These are phyloP conservation scores for Balakata baccata DNA, from an alignment of 345 rosid species.

Conservation along the genomic window DNA sequence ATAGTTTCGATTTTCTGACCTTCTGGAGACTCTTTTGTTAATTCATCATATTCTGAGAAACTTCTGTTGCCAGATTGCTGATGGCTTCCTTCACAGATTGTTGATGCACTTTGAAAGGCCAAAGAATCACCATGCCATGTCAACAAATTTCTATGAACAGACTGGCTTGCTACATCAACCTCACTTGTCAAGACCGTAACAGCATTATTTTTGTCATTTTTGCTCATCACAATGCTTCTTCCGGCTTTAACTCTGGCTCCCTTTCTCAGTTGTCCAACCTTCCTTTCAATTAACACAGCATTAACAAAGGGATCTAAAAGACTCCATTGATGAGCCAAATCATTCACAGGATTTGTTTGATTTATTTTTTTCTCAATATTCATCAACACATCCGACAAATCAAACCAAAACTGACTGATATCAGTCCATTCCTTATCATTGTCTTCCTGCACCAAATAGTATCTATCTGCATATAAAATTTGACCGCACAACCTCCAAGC, in stretches of 20 bases:
- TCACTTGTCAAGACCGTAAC: slow-evolving; percentile 25
- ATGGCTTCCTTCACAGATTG: slow-evolving; percentile 35
- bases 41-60: slow-evolving; percentile 33
- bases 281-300: slow-evolving; percentile 65
- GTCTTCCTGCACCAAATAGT: slow-evolving; percentile 38
- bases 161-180: slow-evolving; percentile 17
- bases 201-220: slow-evolving; percentile 23
- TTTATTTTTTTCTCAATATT: slow-evolving; percentile 54
- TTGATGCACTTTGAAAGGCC: slow-evolving; percentile 41
- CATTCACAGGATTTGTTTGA: slow-evolving; percentile 33
- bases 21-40: slow-evolving; percentile 17
- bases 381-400: slow-evolving; percentile 49
- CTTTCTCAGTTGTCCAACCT: slow-evolving; percentile 70
- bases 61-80: slow-evolving; percentile 33
- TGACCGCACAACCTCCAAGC: slow-evolving; percentile 75
- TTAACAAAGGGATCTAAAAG: slow-evolving; percentile 84
- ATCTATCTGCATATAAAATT: slow-evolving; percentile 39
- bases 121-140: slow-evolving; percentile 26
- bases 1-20: slow-evolving; percentile 26
- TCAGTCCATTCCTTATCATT: slow-evolving; percentile 62
- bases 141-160: slow-evolving; percentile 18
- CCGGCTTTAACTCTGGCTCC: slow-evolving; percentile 64
- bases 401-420: slow-evolving; percentile 62
- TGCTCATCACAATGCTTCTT: slow-evolving; percentile 35
- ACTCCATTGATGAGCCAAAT: slow-evolving; percentile 64